Evolutionary conservation across 805 yeast genomes (phyloP).

Genomic region (Yarrowia sp.): DNA sequence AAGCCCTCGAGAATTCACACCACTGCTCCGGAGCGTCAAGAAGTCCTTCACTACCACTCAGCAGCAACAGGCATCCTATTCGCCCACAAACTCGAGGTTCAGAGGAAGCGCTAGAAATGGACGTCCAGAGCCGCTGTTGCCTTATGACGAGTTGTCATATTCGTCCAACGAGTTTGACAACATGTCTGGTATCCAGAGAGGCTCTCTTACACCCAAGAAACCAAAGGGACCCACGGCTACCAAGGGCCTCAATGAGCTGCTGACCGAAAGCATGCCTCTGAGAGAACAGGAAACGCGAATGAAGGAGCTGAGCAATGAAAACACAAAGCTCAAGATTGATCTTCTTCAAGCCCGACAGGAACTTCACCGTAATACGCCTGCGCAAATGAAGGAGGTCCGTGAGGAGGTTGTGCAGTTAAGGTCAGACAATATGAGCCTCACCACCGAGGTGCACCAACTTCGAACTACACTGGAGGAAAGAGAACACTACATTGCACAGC

Average conservation of each 20-base stretch:
- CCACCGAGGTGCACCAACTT: constrained; percentile 23
- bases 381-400: constrained; percentile 24
- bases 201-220: constrained; percentile 1
- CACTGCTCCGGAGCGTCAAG: constrained; percentile 28
- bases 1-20: constrained; percentile 19
- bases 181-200: constrained; percentile 25
- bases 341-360: constrained; percentile 22
- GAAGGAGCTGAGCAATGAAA: constrained; percentile 37
- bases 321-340: constrained; percentile 36
- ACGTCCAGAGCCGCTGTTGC: constrained; percentile 19
- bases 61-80: constrained; percentile 18
- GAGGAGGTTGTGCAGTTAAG: constrained; percentile 29
- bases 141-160: constrained; percentile 25
- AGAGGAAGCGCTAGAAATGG: neutral
- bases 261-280: constrained; percentile 28
- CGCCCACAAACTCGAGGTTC: constrained; percentile 26
- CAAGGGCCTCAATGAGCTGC: constrained; percentile 27
- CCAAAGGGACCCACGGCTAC: neutral
- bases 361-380: constrained; percentile 27
- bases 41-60: constrained; percentile 11
- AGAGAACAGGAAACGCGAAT: constrained; percentile 25
- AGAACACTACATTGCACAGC: constrained; percentile 2
- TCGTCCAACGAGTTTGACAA: constrained; percentile 28
- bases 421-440: constrained; percentile 19
- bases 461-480: constrained; percentile 10